Evolutionary conservation across 2,329 filamentous ascomycete species (phyloP).

Genomic region (Colletotrichum spinosum): DNA sequence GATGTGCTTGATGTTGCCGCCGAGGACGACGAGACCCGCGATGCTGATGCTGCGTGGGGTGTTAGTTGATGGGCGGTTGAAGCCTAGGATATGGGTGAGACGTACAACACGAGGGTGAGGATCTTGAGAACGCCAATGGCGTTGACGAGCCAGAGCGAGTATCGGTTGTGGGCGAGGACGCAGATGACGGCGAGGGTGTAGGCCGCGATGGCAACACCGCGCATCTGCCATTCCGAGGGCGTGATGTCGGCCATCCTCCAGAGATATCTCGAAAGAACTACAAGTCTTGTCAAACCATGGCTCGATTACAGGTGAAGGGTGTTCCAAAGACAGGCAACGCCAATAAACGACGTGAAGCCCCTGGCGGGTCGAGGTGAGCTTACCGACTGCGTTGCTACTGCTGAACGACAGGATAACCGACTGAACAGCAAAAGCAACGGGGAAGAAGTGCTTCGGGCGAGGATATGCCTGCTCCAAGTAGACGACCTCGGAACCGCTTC

Average conservation of each 20-base stretch:
- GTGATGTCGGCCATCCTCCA: conserved; percentile 65
- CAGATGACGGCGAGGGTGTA: conserved; percentile 70
- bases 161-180: conserved; percentile 66
- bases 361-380: neutral
- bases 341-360: fast-evolving
- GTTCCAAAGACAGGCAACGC: conserved; percentile 2
- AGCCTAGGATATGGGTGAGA: neutral
- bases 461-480: conserved; percentile 77
- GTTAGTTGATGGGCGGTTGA: neutral
- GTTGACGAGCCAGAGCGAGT: conserved; percentile 67
- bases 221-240: conserved; percentile 71
- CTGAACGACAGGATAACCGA: conserved; percentile 73
- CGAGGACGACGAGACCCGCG: conserved; percentile 71
- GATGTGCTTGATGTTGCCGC: conserved; percentile 47
- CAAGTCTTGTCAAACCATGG: neutral
- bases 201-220: conserved; percentile 73
- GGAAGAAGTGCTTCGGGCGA: conserved; percentile 72
- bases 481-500: conserved; percentile 74
- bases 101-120: conserved; percentile 67
- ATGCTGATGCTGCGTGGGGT: conserved; percentile 56
- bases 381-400: conserved; percentile 71
- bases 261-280: conserved; percentile 71
- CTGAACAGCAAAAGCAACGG: conserved; percentile 73
- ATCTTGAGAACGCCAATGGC: conserved; percentile 70
- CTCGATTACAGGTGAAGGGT: neutral